Conservation (phyloP, 2,329 filamentous ascomycete genomes). For the Xylariaceae sp. region DNA sequence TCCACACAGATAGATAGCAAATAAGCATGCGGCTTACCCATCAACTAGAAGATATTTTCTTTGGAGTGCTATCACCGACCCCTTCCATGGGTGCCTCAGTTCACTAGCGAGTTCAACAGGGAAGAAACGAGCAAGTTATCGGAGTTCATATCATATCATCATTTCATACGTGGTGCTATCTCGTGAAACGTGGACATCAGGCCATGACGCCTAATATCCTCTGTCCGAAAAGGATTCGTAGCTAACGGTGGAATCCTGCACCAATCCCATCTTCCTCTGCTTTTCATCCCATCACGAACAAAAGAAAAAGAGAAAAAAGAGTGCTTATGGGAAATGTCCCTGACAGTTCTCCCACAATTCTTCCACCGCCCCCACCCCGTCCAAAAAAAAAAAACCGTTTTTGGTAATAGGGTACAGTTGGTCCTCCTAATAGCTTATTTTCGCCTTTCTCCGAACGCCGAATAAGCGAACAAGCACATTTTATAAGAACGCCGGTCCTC, state of each 20-base stretch:
- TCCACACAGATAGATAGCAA: too few relatives aligned
- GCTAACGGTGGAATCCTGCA: neutral
- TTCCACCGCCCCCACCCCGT: slow-evolving; percentile 13
- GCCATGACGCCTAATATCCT: slow-evolving; percentile 9
- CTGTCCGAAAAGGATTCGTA: slow-evolving; percentile 2
- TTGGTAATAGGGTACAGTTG: slow-evolving; percentile 5
- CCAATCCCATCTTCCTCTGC: neutral
- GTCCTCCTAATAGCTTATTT: slow-evolving; percentile 5
- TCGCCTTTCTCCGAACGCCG: slow-evolving; percentile 13
- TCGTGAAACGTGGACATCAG: slow-evolving; percentile 27
- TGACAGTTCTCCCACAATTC: slow-evolving; percentile 20
- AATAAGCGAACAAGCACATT: slow-evolving; percentile 4
- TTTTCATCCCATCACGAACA: neutral
- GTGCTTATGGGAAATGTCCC: slow-evolving; percentile 1
- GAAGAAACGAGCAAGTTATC: neutral
- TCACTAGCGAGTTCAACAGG: neutral
- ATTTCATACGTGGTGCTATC: slow-evolving; percentile 29
- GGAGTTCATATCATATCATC: slow-evolving; percentile 30
- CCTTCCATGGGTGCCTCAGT: too few relatives aligned
- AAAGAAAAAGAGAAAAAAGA: neutral
- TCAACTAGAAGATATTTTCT: too few relatives aligned
- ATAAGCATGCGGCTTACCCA: too few relatives aligned
- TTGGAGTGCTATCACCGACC: too few relatives aligned
- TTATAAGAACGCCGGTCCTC: slow-evolving; percentile 7
- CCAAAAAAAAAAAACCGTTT: slow-evolving; percentile 10